These are phyloP conservation scores for Paxillus ammoniavirescens DNA, from an alignment of 768 basidiomycete species.

Conservation along the genomic window DNA sequence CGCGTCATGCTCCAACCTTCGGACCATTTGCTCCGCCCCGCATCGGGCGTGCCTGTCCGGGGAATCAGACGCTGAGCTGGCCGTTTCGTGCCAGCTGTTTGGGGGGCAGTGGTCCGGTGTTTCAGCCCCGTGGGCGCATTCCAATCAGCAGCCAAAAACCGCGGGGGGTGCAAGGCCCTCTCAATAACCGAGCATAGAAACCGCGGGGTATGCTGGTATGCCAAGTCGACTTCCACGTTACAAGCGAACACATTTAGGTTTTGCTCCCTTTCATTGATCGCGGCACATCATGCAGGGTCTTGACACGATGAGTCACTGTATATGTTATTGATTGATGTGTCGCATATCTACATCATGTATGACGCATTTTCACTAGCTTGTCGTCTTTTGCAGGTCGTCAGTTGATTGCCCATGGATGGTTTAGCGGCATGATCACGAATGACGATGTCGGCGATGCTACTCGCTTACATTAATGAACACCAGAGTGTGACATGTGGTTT, in stretches of 20 bases:
- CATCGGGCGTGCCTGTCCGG: conserved; percentile 14
- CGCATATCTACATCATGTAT: background rate
- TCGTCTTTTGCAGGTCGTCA: too few species aligned
- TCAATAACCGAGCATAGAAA: conserved; percentile 9
- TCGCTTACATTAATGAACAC: too few species aligned
- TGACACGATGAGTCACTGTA: background rate
- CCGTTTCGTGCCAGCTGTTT: conserved; percentile 1
- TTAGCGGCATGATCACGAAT: too few species aligned
- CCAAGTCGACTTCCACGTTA: conserved; percentile 2
- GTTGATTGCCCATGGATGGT: background rate
- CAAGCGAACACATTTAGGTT: background rate
- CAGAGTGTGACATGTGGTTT: background rate
- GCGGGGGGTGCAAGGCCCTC: conserved; percentile 18
- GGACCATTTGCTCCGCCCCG: background rate
- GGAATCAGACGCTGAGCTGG: conserved; percentile 15
- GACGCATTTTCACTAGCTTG: background rate
- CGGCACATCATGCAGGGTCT: background rate
- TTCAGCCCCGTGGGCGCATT: conserved; percentile 13
- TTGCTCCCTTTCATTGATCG: conserved; percentile 6
- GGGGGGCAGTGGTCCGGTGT: conserved; percentile 4
- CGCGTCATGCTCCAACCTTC: too few species aligned
- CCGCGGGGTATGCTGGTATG: conserved; percentile 14
- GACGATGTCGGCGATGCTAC: too few species aligned
- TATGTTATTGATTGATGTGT: background rate
- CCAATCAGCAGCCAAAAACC: conserved; percentile 12